Percentiles rank a stretch among this genome's conserved stretches.
These are phyloP conservation scores for Talaromyces islandicus DNA, from an alignment of 2,329 filamentous ascomycete species.

Conservation along the genomic window DNA sequence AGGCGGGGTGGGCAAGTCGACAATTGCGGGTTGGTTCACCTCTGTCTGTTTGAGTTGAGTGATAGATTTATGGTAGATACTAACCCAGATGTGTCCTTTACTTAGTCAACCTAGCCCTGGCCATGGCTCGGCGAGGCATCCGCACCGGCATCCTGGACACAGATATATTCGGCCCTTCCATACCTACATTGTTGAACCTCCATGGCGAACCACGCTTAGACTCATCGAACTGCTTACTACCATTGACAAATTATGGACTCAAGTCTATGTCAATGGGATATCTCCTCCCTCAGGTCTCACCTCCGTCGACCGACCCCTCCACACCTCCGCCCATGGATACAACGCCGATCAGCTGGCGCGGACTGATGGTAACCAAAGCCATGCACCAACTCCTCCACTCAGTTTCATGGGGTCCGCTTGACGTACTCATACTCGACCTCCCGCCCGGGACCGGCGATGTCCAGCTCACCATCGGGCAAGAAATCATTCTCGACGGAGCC, in stretches of 20 bases:
- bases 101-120: conserved; percentile 70
- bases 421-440: conserved; percentile 82
- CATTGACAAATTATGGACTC: conserved; percentile 87
- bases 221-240: conserved; percentile 66
- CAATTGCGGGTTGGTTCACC: conserved; percentile 62
- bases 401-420: conserved; percentile 86
- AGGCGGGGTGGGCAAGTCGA: conserved; percentile 96
- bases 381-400: conserved; percentile 92
- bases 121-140: conserved; percentile 75
- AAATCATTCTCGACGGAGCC: conserved; percentile 76
- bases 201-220: conserved; percentile 73
- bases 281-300: conserved; percentile 50
- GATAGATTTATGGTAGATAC: neutral
- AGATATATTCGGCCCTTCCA: conserved; percentile 93
- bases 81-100: neutral
- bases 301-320: conserved; percentile 16
- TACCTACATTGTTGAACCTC: conserved; percentile 82
- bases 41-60: neutral
- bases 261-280: conserved; percentile 99
- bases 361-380: conserved; percentile 96
- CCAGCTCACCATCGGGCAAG: conserved; percentile 93
- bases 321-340: conserved; percentile 34
- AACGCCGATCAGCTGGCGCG: conserved; percentile 87
- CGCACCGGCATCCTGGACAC: conserved; percentile 86
- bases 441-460: conserved; percentile 94